These are phyloP conservation scores for Angophora floribunda DNA, from an alignment of 345 rosid species.

Conservation along the genomic window DNA sequence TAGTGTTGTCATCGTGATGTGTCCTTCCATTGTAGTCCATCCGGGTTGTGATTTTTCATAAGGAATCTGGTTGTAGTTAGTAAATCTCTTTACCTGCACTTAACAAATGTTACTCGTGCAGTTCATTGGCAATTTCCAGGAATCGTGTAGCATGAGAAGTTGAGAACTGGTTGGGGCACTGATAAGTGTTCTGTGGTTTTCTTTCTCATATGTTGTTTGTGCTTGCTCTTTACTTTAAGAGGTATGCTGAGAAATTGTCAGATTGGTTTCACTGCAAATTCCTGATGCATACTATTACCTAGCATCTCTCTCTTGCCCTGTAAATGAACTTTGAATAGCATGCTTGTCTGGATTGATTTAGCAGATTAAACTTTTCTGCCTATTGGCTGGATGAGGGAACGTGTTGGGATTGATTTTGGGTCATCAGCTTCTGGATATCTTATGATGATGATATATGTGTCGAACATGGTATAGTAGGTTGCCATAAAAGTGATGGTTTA, in stretches of 20 bases:
- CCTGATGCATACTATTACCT: neutral
- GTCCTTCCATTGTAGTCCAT: neutral
- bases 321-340: neutral
- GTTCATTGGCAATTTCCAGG: constrained; percentile 87
- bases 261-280: neutral
- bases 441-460: neutral
- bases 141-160: too few relatives aligned
- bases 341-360: neutral
- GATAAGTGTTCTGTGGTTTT: too few relatives aligned
- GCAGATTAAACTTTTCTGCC: neutral
- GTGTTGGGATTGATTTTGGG: neutral
- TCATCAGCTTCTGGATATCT: neutral
- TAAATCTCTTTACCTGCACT: neutral
- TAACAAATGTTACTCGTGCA: constrained; percentile 19
- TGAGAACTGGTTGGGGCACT: too few relatives aligned
- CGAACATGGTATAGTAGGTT: neutral
- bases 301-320: neutral
- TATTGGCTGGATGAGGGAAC: neutral
- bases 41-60: neutral
- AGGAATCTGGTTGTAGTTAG: neutral
- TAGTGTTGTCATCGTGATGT: neutral
- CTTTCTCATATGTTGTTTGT: too few relatives aligned
- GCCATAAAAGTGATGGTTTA: neutral
- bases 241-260: neutral
- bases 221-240: neutral